A percentile compares a stretch with the other conserved stretches of the same genome.
Evolutionary conservation across 768 basidiomycete genomes (phyloP).

Genomic region (Phlegmacium glaucopus): DNA sequence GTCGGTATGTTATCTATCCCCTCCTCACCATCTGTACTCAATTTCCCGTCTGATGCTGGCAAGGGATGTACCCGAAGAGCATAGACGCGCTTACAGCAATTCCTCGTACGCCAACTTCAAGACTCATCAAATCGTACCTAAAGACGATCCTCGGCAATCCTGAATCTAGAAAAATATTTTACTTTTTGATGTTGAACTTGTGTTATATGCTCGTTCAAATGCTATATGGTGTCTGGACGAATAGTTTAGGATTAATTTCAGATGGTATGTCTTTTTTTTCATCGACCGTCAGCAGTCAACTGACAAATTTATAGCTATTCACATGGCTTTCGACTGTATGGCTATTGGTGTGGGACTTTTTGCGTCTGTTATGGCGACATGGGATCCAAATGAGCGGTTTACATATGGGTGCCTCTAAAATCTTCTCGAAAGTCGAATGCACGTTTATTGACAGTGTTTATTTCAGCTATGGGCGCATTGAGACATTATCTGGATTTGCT

Average conservation of each 20-base stretch:
- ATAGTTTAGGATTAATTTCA: slow-evolving; percentile 92
- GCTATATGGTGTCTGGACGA: slow-evolving; percentile 97
- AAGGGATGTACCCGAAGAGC: slow-evolving; percentile 53
- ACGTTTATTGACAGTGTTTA: neutral
- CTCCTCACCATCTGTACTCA: neutral
- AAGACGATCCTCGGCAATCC: slow-evolving; percentile 89
- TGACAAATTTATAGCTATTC: slow-evolving; percentile 65
- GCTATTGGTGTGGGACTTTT: slow-evolving; percentile 94
- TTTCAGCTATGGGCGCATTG: slow-evolving; percentile 86
- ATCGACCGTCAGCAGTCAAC: slow-evolving; percentile 2
- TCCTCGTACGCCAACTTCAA: slow-evolving; percentile 51
- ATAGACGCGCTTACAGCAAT: slow-evolving; percentile 38
- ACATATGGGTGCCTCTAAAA: slow-evolving; percentile 78
- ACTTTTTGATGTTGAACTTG: slow-evolving; percentile 92
- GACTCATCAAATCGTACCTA: slow-evolving; percentile 65
- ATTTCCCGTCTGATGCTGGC: neutral
- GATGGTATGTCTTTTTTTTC: slow-evolving; percentile 58
- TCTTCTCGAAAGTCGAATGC: neutral
- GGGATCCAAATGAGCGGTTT: slow-evolving; percentile 92
- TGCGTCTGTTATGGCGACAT: slow-evolving; percentile 96
- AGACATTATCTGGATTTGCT: slow-evolving; percentile 96
- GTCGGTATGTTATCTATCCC: slow-evolving; percentile 42
- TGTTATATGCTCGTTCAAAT: slow-evolving; percentile 97
- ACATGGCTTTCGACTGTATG: slow-evolving; percentile 99
- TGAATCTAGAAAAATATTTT: slow-evolving; percentile 94